Evolutionary conservation across 139 green algal genomes (phyloP).

Genomic region (Raphidocelis subcapitata): DNA sequence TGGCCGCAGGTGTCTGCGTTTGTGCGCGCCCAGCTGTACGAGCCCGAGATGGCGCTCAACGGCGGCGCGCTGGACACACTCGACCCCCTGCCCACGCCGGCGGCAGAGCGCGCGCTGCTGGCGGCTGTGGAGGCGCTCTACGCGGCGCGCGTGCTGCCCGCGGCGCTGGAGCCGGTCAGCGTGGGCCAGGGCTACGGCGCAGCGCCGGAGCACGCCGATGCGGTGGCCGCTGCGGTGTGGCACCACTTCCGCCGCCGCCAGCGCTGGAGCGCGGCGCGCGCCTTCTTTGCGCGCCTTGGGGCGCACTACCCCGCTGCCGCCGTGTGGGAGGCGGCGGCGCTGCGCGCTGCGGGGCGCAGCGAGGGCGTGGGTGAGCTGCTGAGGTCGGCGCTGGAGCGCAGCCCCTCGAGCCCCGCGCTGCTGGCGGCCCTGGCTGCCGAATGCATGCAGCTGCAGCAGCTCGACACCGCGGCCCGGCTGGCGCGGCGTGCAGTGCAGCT

Average conservation of each 20-base stretch:
- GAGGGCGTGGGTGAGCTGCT: too few species aligned
- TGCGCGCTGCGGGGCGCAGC: too few species aligned
- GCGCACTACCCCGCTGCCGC: too few species aligned
- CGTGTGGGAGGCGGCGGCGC: too few species aligned
- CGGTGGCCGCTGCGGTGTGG: slow-evolving; percentile 41
- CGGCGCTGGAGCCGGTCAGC: slow-evolving; percentile 32
- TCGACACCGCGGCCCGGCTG: slow-evolving; percentile 23
- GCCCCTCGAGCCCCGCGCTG: too few species aligned
- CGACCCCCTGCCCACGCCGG: slow-evolving; percentile 24
- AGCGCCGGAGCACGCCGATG: slow-evolving; percentile 48
- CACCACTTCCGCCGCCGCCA: slow-evolving; percentile 46
- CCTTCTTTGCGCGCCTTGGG: slow-evolving; percentile 40
- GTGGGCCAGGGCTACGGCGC: slow-evolving; percentile 16
- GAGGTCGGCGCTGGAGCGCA: too few species aligned
- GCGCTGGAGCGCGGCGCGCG: slow-evolving; percentile 38
- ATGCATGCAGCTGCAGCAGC: too few species aligned
- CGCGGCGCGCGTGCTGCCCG: slow-evolving; percentile 29
- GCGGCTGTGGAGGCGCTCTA: slow-evolving; percentile 40
- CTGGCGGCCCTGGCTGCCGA: too few species aligned
- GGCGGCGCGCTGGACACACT: slow-evolving; percentile 8
- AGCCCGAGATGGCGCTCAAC: slow-evolving; percentile 38
- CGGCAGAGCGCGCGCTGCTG: slow-evolving; percentile 39
- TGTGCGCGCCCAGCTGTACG: slow-evolving; percentile 48
- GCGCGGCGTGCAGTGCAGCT: slow-evolving; percentile 25
- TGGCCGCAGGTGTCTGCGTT: slow-evolving; percentile 52